Percentiles rank a stretch among this genome's conserved stretches.
These are phyloP conservation scores for Nakataea oryzae DNA, from an alignment of 2,329 filamentous ascomycete genomes.

Conservation along the genomic window DNA sequence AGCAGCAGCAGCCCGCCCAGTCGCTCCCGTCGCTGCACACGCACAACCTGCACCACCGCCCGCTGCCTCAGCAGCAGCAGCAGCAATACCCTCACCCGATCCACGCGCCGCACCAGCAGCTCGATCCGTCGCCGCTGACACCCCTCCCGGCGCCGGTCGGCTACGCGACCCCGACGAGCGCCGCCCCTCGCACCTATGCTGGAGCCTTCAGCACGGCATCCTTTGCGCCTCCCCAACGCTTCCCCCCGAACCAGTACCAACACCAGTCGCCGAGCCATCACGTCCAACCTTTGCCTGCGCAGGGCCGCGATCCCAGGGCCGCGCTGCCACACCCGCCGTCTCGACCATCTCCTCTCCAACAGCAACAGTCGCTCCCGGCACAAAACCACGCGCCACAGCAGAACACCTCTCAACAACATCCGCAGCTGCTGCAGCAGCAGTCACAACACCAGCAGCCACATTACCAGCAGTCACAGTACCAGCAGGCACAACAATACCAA, in stretches of 20 bases:
- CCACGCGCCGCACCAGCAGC: constrained; percentile 14
- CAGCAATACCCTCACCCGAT: constrained; percentile 14
- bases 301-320: not conserved
- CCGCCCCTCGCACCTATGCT: constrained; percentile 5
- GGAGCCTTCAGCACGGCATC: not conserved
- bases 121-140: constrained; percentile 1
- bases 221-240: constrained; percentile 11
- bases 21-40: not conserved
- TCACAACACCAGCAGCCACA: constrained; percentile 21
- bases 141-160: not conserved
- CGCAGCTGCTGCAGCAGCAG: constrained; percentile 10
- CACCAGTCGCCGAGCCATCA: constrained; percentile 14
- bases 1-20: constrained; percentile 1
- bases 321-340: not conserved
- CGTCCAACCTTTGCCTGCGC: constrained; percentile 6
- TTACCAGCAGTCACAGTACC: constrained; percentile 20
- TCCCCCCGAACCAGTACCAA: constrained; percentile 16
- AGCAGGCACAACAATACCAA: constrained; percentile 9
- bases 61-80: constrained; percentile 12
- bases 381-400: constrained; percentile 20
- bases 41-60: constrained; percentile 3
- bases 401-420: constrained; percentile 21
- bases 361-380: constrained; percentile 13
- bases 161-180: constrained; percentile 8
- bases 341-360: constrained; percentile 11